Conservation (phyloP, 441 rosid genomes). For the Bruguiera hainesii region DNA sequence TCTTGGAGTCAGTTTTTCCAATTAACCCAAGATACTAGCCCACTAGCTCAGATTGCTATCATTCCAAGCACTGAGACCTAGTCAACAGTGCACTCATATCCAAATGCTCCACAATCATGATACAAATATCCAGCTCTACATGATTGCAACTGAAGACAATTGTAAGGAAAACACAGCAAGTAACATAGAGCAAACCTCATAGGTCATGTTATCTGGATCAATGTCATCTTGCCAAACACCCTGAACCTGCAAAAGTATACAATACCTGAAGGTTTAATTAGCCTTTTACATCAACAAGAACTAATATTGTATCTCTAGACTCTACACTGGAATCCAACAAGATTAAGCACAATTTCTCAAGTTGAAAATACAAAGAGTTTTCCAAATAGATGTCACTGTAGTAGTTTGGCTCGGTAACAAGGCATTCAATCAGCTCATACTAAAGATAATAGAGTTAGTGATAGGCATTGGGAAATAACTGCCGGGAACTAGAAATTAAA, state of each 20-base stretch:
- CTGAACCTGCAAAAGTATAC: conserved; percentile 32
- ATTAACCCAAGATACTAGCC: neutral
- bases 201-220: conserved; percentile 75
- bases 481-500: neutral
- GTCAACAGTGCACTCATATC: neutral
- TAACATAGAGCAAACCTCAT: conserved; percentile 49
- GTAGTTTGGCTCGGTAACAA: neutral
- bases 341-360: too few species aligned
- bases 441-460: neutral
- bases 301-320: conserved; percentile 24
- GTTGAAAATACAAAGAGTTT: too few species aligned
- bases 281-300: conserved; percentile 25
- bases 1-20: neutral
- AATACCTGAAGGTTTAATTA: conserved; percentile 9
- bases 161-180: conserved; percentile 11
- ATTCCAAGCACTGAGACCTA: too few species aligned
- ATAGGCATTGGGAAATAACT: neutral
- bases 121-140: neutral
- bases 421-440: neutral
- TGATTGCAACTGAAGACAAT: conserved; percentile 3
- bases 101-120: neutral
- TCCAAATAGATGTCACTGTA: conserved; percentile 15
- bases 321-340: conserved; percentile 2
- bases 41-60: neutral
- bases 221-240: conserved; percentile 58